Evolutionary conservation across 768 basidiomycete genomes (phyloP), one percentile per base, ranked within the genome.

Genomic region (Phlebiopsis flavidoalba): DNA sequence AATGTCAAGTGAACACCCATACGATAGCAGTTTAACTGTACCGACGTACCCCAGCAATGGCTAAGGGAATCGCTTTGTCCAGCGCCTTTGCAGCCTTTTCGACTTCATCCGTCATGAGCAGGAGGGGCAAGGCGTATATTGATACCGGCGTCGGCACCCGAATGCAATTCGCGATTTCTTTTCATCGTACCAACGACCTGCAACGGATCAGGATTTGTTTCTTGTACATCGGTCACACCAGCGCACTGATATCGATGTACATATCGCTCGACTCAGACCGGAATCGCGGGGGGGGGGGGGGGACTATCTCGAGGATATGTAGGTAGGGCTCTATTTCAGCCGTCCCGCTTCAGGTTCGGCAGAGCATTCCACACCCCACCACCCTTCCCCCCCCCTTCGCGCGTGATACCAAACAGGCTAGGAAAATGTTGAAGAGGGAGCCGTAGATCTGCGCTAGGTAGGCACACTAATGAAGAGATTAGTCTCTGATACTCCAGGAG

Each of bases 31-130:
- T 31, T 6, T 6, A 19, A 6, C 22, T 24, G 31, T 15, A 37
- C 37, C 5, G 48, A 77, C 84, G 33, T 69, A 95, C 91, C 86
- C 89, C 35, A 95, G 78, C 21, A 98, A 71, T 35, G 92, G 89
- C 58, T 91, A 85, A 0, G 87, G 84, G 74, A 96, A 99, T 60
- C 88, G 84, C 26, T 72, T 94, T 93, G 72, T 95, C 90, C 36
- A 96, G 78, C 24, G 80, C 75, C 72, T 95, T 95, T 17, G 90
- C 85, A 40, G 80, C 76, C 71, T 93, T 96, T 79, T 96, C 93
- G 1, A 97, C 75, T 75, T 96, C 95, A 51, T 90, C 88, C 4
- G 91, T 92, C 83, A 96, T 85, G 31, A 91, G 72, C 31, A 96
- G 74, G 40, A 95, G 75, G 1, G 93, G 93, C 37, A 93, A 74